phyloP scores from a whole-genome alignment of 306 rosid genomes.

The Morella rubra region DNA sequence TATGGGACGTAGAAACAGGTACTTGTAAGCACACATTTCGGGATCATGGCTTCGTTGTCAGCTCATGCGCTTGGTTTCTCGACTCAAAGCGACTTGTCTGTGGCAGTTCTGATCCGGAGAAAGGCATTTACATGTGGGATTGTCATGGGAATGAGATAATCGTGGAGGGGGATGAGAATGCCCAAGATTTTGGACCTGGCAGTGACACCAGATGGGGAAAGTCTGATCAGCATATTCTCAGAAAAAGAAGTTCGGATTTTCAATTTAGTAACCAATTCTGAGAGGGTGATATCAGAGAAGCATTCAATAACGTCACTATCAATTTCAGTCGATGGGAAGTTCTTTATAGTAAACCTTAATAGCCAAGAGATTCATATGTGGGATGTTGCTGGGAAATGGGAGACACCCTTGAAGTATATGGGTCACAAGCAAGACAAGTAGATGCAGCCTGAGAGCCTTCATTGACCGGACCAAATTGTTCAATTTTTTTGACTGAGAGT shows the following conservation, averaged over 20 bases:
- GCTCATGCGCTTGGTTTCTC: constrained; percentile 98
- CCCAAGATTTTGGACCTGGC: constrained; percentile 83
- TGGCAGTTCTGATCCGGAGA: constrained; percentile 83
- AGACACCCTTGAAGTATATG: constrained; percentile 46
- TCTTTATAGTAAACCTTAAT: constrained; percentile 82
- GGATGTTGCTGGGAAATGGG: constrained; percentile 76
- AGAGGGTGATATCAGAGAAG: constrained; percentile 67
- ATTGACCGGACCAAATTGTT: constrained; percentile 26
- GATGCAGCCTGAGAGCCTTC: constrained; percentile 30
- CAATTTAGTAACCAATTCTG: constrained; percentile 56
- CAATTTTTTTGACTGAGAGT: constrained; percentile 30
- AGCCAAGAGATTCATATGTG: constrained; percentile 94
- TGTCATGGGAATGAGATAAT: constrained; percentile 70
- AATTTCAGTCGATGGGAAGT: constrained; percentile 67
- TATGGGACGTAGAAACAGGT: constrained; percentile 95
- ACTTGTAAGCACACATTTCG: constrained; percentile 86
- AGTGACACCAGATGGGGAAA: constrained; percentile 77
- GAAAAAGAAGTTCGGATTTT: constrained; percentile 75
- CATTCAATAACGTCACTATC: constrained; percentile 64
- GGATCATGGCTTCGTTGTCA: constrained; percentile 70
- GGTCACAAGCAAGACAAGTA: constrained; percentile 70
- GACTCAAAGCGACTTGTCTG: constrained; percentile 77
- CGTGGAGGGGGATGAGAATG: constrained; percentile 88
- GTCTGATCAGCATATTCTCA: constrained; percentile 72
- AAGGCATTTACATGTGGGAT: constrained; percentile 89